Conservation (phyloP, 1,284 basidiomycete species). For the Porogramme epimiltina region DNA sequence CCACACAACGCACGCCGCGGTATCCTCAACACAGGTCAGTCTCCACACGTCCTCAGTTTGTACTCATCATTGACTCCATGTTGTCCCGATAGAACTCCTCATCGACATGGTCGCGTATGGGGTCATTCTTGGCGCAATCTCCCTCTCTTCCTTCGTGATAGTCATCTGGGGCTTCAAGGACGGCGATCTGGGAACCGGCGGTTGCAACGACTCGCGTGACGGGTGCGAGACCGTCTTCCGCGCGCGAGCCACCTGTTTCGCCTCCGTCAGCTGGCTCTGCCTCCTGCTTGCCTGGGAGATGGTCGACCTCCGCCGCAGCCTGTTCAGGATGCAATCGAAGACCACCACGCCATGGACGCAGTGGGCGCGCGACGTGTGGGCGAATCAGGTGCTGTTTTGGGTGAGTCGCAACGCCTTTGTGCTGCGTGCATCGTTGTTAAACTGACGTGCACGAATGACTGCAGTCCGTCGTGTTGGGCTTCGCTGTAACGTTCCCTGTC, state of each 20-base stretch:
- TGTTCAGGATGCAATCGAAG: slow-evolving; percentile 40
- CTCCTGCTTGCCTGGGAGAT: slow-evolving; percentile 45
- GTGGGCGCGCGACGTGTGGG: slow-evolving; percentile 40
- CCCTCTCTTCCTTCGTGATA: slow-evolving; percentile 53
- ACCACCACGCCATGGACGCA: slow-evolving; percentile 30
- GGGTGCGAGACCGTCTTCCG: slow-evolving; percentile 50
- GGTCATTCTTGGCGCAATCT: slow-evolving; percentile 58
- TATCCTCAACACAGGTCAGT: slow-evolving; percentile 41
- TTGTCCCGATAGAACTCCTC: slow-evolving; percentile 39
- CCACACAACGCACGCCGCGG: slow-evolving; percentile 51
- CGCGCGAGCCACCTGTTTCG: slow-evolving; percentile 55
- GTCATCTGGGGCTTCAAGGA: slow-evolving; percentile 54
- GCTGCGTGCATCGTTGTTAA: not conserved
- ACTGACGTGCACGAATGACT: not conserved
- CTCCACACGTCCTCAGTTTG: not conserved
- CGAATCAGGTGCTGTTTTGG: slow-evolving; percentile 56
- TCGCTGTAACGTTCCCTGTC: slow-evolving; percentile 49
- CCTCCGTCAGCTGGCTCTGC: slow-evolving; percentile 52
- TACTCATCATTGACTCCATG: not conserved
- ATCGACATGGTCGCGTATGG: slow-evolving; percentile 67
- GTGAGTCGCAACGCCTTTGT: too few species aligned
- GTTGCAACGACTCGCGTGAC: slow-evolving; percentile 45
- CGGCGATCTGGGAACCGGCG: slow-evolving; percentile 49
- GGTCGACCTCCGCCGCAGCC: slow-evolving; percentile 33
- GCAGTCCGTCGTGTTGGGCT: slow-evolving; percentile 44